Conservation (phyloP, 139 green algal species). For the Monoraphidium neglectum region DNA sequence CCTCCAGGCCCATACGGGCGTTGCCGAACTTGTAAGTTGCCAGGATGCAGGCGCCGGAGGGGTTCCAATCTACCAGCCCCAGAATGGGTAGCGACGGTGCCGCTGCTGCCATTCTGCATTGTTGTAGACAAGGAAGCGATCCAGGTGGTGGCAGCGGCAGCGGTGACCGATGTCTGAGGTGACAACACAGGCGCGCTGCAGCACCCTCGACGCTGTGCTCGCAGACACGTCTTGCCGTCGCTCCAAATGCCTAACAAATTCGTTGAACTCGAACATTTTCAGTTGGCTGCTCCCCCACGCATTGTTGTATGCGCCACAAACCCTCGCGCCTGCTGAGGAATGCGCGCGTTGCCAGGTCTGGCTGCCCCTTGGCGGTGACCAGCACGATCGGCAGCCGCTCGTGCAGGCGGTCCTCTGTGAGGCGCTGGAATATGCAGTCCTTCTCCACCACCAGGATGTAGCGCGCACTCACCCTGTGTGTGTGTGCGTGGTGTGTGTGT, state of each 20-base stretch:
- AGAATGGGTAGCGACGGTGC: conserved; percentile 44
- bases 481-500: neutral
- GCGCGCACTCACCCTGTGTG: neutral
- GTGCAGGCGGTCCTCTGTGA: conserved; percentile 60
- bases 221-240: neutral
- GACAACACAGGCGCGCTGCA: neutral
- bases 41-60: conserved; percentile 67
- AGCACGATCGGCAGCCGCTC: conserved; percentile 59
- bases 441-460: conserved; percentile 82
- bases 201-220: conserved; percentile 46
- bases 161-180: neutral
- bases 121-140: conserved; percentile 6
- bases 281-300: too few species aligned
- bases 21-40: conserved; percentile 77
- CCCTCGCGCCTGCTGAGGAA: conserved; percentile 53
- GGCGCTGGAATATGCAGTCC: conserved; percentile 81
- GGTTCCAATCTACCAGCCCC: conserved; percentile 93
- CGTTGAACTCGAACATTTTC: neutral
- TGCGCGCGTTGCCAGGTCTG: conserved; percentile 76
- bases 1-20: conserved; percentile 66
- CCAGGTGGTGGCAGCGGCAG: neutral
- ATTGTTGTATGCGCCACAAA: neutral
- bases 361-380: conserved; percentile 82
- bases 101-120: conserved; percentile 8
- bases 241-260: neutral